Percentiles rank a stretch among this genome's conserved stretches.
Conservation (phyloP, 2,329 filamentous ascomycete genomes). For the Hortaea werneckii region DNA sequence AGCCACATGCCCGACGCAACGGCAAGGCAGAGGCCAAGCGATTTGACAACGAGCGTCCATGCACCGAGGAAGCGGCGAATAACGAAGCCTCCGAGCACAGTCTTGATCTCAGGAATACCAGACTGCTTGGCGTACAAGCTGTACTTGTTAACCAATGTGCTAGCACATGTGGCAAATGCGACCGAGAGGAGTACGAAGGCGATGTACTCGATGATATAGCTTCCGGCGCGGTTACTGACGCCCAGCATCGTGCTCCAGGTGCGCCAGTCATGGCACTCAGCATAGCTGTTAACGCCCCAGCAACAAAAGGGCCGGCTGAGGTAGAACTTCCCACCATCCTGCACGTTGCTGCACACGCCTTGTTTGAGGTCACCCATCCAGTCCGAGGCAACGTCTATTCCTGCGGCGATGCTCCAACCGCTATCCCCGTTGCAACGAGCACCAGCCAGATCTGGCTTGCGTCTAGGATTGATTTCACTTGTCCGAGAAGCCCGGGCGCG, state of each 20-base stretch:
- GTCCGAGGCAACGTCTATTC: conserved; percentile 80
- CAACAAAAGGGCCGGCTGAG: conserved; percentile 88
- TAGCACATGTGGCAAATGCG: conserved; percentile 69
- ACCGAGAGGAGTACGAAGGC: conserved; percentile 82
- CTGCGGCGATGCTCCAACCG: conserved; percentile 77
- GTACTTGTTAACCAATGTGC: conserved; percentile 71
- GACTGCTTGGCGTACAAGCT: conserved; percentile 85
- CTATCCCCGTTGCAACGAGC: conserved; percentile 72
- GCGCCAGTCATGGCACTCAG: conserved; percentile 78
- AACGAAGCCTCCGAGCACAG: conserved; percentile 84
- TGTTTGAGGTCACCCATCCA: conserved; percentile 91
- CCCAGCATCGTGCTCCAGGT: conserved; percentile 71
- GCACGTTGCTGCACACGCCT: conserved; percentile 69
- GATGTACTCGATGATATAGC: conserved; percentile 76
- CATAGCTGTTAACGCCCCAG: conserved; percentile 71
- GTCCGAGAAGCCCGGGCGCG: conserved; percentile 60
- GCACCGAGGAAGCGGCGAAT: conserved; percentile 76
- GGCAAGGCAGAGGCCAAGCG: conserved; percentile 76
- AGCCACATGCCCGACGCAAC: conserved; percentile 94
- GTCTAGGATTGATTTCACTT: conserved; percentile 64
- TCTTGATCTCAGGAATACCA: conserved; percentile 97
- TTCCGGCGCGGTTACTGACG: conserved; percentile 53
- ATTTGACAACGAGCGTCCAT: conserved; percentile 87
- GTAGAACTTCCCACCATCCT: conserved; percentile 75
- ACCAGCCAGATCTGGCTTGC: conserved; percentile 87